Base-by-base conservation (phyloP, 345 rosid genomes). In the Gossypium ekmanianum region DNA sequence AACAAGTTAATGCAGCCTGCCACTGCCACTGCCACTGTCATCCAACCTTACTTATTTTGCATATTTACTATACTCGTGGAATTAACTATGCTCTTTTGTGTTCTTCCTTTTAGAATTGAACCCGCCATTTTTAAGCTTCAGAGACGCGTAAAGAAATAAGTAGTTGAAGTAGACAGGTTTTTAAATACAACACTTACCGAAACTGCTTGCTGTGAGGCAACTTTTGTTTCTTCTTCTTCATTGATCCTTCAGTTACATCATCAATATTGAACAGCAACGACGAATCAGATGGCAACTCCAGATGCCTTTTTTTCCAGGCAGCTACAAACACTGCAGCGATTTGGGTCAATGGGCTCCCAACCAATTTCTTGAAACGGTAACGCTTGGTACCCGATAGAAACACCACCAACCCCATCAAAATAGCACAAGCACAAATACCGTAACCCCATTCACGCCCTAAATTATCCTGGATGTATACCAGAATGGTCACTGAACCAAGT, bases 301-400 rank as follows among this genome's bases (percentile, higher is more conserved):
- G 41, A 17, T 69, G 14, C 68, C 94, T 82, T 47, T 91, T 95
- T 77, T 76, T 86, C 92, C 97, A 89, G 0, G 99, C 94, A 3
- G 82, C 84, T 50, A 88, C 86, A 39, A 80, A 54, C 48, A 90
- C 96, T 2, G 94, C 71, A 1, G 97, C 97, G 50, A 95, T 85
- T 78, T 93, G 98, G 0, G 99, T 91, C 84, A 95, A 76, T 16
- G 98, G 99, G 72, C 98, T 92, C 6, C 99, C 99, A 5, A 79
- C 89, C 82, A 93, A 76, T 81, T 85, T 88, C 89, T 90, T 95
- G 76, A 95, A 92, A n/a, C 99, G 87, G 82, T 93, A 95, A 22
- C 87, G 79, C 34, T 81, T 89, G 0, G 99, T 95, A 3, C 97
- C 98, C 24, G 89, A 84, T 11, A 95, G 74, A 82, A 90, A 93